A percentile compares a stretch with the other conserved stretches of the same genome.
phyloP scores from a whole-genome alignment of 345 rosid species.

The Garcia nutans region DNA sequence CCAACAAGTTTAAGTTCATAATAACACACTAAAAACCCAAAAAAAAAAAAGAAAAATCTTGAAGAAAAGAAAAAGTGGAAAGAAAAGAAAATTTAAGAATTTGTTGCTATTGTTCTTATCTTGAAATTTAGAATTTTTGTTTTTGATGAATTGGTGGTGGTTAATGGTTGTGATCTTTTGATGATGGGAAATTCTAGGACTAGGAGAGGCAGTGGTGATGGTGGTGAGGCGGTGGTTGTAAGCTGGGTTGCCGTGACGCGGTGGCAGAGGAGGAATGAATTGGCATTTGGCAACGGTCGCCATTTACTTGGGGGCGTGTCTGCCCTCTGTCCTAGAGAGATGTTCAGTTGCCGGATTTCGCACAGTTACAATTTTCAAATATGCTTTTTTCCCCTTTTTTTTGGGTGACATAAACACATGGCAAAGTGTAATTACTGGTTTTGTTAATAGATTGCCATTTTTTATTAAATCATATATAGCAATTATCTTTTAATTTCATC shows the following conservation, averaged over 20 bases:
- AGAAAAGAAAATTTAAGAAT: background rate
- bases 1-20: constrained; percentile 17
- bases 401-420: constrained; percentile 9
- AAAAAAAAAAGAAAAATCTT: too few species aligned
- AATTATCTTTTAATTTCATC: background rate
- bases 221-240: constrained; percentile 6
- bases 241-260: background rate
- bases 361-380: background rate
- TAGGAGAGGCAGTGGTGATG: background rate
- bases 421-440: constrained; percentile 28
- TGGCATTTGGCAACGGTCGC: background rate
- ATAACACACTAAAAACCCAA: too few species aligned
- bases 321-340: background rate
- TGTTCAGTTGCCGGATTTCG: background rate
- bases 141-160: too few species aligned
- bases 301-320: background rate
- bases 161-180: too few species aligned
- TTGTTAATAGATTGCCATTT: constrained; percentile 22
- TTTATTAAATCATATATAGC: background rate
- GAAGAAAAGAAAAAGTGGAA: background rate
- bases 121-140: too few species aligned
- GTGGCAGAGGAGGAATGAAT: too few species aligned
- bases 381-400: background rate
- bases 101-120: background rate
- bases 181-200: background rate